phyloP scores from a whole-genome alignment of 768 basidiomycete genomes.

The Pleurotus citrinopileatus region DNA sequence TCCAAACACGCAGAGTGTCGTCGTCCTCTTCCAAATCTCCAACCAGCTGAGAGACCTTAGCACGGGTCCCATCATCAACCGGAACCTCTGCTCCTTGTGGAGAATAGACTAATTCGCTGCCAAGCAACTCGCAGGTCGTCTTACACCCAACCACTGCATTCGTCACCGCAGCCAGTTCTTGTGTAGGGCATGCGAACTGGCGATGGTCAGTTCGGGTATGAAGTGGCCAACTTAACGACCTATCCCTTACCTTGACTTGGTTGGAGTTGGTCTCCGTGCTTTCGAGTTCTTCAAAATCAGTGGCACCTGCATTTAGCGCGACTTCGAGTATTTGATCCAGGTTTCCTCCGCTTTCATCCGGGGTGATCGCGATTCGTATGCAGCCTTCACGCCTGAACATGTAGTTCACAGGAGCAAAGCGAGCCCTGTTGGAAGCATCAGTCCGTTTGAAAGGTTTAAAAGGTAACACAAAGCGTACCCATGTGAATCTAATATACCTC shows the following conservation, averaged over 20 bases:
- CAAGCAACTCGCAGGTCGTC: constrained; percentile 30
- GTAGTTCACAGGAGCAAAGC: constrained; percentile 60
- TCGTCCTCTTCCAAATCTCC: constrained; percentile 53
- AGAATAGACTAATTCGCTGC: constrained; percentile 54
- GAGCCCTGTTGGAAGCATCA: constrained; percentile 40
- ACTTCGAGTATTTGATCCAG: constrained; percentile 36
- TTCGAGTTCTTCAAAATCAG: constrained; percentile 42
- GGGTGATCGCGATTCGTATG: constrained; percentile 40
- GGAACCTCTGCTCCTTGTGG: constrained; percentile 39
- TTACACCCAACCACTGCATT: constrained; percentile 25
- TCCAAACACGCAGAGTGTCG: constrained; percentile 60
- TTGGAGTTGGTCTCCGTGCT: constrained; percentile 16
- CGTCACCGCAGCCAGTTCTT: constrained; percentile 35
- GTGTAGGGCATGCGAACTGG: constrained; percentile 46
- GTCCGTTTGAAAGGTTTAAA: not conserved
- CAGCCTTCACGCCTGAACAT: constrained; percentile 59
- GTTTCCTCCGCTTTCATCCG: constrained; percentile 25
- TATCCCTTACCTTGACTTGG: constrained; percentile 15
- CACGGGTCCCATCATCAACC: constrained; percentile 33
- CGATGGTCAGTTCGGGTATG: not conserved
- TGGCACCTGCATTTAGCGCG: constrained; percentile 37
- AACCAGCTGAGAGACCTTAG: constrained; percentile 41
- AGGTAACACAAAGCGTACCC: constrained; percentile 33
- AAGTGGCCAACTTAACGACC: constrained; percentile 5
- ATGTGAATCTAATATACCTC: constrained; percentile 46